phyloP scores from a whole-genome alignment of 331 rosid genomes.

The Arachis monticola region DNA sequence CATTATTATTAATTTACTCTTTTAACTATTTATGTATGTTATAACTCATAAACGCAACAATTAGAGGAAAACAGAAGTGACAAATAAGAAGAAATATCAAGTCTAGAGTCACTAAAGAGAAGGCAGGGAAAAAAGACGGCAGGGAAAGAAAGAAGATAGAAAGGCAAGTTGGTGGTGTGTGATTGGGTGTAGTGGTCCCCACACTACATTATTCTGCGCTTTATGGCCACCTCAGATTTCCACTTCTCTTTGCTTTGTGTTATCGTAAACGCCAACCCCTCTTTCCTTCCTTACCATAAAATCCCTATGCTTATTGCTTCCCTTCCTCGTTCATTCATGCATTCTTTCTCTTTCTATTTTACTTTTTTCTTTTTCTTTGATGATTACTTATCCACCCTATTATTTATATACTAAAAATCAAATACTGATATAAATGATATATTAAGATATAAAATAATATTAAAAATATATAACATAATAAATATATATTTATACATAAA shows the following conservation, averaged over 20 bases:
- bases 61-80: not conserved
- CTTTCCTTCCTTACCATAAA: no score
- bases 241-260: constrained; percentile 5
- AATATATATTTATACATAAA: no score
- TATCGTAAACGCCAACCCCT: constrained; percentile 30
- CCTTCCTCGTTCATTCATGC: not conserved
- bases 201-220: constrained; percentile 35
- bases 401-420: no score
- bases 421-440: no score
- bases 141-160: constrained; percentile 29
- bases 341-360: not conserved
- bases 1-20: no score
- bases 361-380: no score
- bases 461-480: no score
- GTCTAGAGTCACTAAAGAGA: constrained; percentile 37
- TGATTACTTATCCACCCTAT: not conserved
- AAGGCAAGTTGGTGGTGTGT: constrained; percentile 14
- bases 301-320: not conserved
- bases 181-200: constrained; percentile 40
- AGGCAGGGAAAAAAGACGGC: constrained; percentile 27
- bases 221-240: constrained; percentile 53
- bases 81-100: constrained; percentile 27
- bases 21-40: not conserved
- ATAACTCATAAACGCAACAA: not conserved
- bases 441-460: no score